Percentiles rank a stretch among this genome's conserved stretches.
These are phyloP conservation scores for Kodamaea leandrae DNA, from an alignment of 805 yeast genomes.

Conservation along the genomic window DNA sequence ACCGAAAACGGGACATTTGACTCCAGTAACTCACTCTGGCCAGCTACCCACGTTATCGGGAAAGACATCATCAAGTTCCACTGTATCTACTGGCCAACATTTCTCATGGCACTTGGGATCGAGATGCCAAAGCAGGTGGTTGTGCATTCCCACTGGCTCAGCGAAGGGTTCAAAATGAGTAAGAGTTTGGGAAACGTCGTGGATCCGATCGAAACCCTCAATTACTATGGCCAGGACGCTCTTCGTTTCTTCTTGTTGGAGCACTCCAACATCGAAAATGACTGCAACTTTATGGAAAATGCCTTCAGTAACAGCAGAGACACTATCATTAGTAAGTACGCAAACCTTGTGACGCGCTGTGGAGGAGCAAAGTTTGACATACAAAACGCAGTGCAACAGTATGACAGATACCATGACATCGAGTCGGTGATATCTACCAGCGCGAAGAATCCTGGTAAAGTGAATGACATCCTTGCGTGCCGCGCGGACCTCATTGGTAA, in stretches of 20 bases:
- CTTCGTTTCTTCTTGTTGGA: constrained; percentile 74
- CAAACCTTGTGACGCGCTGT: constrained; percentile 72
- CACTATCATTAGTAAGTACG: constrained; percentile 75
- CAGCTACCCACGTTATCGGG: constrained; percentile 82
- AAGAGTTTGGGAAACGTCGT: constrained; percentile 91
- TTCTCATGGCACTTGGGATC: constrained; percentile 77
- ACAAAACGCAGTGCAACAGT: constrained; percentile 36
- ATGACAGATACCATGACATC: constrained; percentile 22
- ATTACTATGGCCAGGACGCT: constrained; percentile 67
- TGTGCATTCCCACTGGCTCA: constrained; percentile 94
- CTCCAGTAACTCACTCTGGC: constrained; percentile 42
- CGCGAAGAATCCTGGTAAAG: constrained; percentile 13
- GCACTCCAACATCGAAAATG: constrained; percentile 70
- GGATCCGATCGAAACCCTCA: constrained; percentile 71
- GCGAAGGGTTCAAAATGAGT: constrained; percentile 89
- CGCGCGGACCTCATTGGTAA: constrained; percentile 23
- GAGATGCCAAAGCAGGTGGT: constrained; percentile 69
- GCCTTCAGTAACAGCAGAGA: constrained; percentile 53
- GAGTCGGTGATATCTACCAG: constrained; percentile 19
- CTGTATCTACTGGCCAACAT: constrained; percentile 91
- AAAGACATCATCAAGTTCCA: constrained; percentile 90
- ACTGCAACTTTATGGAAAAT: constrained; percentile 72
- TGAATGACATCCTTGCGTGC: constrained; percentile 16
- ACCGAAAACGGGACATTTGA: constrained; percentile 8
- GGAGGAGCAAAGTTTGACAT: constrained; percentile 70